A percentile compares a stretch with the other conserved stretches of the same genome.
These are phyloP conservation scores for Xylaria sp. DNA, from an alignment of 2,329 filamentous ascomycete genomes.

Conservation along the genomic window DNA sequence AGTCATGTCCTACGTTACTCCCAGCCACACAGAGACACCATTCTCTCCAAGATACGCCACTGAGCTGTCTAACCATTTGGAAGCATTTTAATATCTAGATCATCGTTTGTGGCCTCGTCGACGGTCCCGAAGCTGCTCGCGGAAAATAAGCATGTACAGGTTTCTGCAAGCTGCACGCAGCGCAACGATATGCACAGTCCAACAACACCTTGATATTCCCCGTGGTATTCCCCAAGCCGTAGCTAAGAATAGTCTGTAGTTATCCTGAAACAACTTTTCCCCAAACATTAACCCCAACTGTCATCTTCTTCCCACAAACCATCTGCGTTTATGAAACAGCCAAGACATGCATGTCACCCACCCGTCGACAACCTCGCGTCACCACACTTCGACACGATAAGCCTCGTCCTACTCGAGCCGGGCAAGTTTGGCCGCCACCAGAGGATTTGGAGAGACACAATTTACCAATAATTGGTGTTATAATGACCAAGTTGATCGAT, in stretches of 20 bases:
- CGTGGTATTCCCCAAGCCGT: neutral
- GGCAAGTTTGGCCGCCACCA: conserved; percentile 8
- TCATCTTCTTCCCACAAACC: conserved; percentile 24
- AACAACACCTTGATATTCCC: neutral
- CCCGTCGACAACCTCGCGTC: conserved; percentile 10
- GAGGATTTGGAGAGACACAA: neutral
- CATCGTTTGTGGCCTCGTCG: neutral
- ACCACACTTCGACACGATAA: conserved; percentile 23
- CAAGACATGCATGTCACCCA: conserved; percentile 32
- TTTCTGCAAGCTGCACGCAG: neutral
- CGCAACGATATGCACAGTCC: conserved; percentile 8
- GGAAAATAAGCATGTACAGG: neutral
- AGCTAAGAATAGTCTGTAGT: conserved; percentile 33
- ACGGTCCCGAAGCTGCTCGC: neutral
- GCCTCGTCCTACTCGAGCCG: conserved; percentile 11
- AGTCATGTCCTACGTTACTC: conserved; percentile 20
- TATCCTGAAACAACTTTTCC: conserved; percentile 30
- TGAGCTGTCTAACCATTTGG: neutral
- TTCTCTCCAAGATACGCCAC: conserved; percentile 8
- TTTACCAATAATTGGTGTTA: neutral
- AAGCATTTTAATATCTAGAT: neutral
- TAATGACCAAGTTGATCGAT: conserved; percentile 12
- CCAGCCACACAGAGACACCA: neutral
- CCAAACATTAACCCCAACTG: conserved; percentile 6
- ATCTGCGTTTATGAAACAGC: conserved; percentile 30